Evolutionary conservation across 2,329 filamentous ascomycete genomes (phyloP), one percentile per base, ranked within the genome.

Genomic region (Verticillium alfalfae): DNA sequence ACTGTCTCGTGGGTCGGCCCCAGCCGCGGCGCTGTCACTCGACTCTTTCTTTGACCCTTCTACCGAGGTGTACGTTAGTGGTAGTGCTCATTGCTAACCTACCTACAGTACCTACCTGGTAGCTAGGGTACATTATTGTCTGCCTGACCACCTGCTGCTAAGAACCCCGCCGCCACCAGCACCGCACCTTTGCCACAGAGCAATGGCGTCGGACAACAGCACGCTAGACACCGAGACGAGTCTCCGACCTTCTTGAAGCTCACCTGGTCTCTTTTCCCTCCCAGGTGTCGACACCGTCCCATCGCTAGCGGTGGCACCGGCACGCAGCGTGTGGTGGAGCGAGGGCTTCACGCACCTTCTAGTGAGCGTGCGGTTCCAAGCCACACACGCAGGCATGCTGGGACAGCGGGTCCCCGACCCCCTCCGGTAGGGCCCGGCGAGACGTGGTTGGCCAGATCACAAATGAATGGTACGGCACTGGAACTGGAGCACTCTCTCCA

Each of bases 1-100:
- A 22, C 41, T 18, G 41, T 49, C 41, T 49, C 41, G 36, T 26
- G 56, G 38, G 36, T 22, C 56, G 36, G 56, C 36, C 56, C 34
- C 56, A 58, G 18, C 56, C 56, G 56, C 45, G 56, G 56, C 36
- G 37, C 22, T 41, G 56, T 58, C 56, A 58, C 37, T 58, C 37
- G 56, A 58, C 56, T 18, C 45, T 49, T 49, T 49, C 22, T 31
- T 31, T 31, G 26, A 31, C 26, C 26, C 26, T 31, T 31, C 26
- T 31, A 31, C 26, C 5, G 26, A 31, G 26, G 26, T 3, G 26
- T 31, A 31, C 26, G 26, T 31, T 31, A 31, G 26, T 31, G 26
- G 26, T 31, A 31, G 26, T 31, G 26, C 26, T 31, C 26, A 31
- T 3, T 31, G 26, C 26, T 31, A 31, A 31, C 26, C 26, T 31